Evolutionary conservation across 2,329 filamentous ascomycete species (phyloP), one percentile per base, ranked within the genome.

Genomic region (Botrytis hyacinthi): DNA sequence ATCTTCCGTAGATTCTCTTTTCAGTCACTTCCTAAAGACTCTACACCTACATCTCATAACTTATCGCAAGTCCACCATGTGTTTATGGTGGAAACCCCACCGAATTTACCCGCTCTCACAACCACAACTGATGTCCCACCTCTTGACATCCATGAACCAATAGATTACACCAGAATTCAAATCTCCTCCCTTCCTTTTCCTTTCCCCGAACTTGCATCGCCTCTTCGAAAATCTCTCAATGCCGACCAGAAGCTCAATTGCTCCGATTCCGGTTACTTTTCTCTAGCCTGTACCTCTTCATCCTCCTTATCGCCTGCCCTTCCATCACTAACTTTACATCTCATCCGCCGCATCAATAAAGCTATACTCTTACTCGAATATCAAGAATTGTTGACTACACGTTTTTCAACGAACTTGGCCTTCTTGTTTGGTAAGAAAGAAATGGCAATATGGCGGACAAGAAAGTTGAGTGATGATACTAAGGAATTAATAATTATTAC

Each of bases 371-470:
- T 66, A 32, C 61, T 72, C 12, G 59, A 66, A 66, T 72, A 72
- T 37, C 70, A 72, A 66, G 70, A 72, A 66, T 12, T 72, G 12
- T 51, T 72, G 9, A 72, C 70, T 9, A 72, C 70, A 9, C 60
- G 70, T 2, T 72, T 72, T 35, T 72, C 70, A 7, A 72, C 70
- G 18, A 72, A 72, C 37, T 42, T 72, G 32, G 70, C 60, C 18
- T 72, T n/a, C 29, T 35, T 72, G 22, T 72, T 72, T 66, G 70
- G 70, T 29, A 72, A 54, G 29, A 72, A 72, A n/a, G 70, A 72
- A 67, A 65, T 72, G 46, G 60, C 70, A 8, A 66, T 72, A n/a
- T 54, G 61, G 59, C 51, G 46, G 70, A 72, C 60, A n/a, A 63
- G 70, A 14, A 72, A 67, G 48, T 20, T 72, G 22, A 66, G 37